Evolutionary conservation across 345 rosid genomes (phyloP).

Genomic region (Hibiscus syriacus): DNA sequence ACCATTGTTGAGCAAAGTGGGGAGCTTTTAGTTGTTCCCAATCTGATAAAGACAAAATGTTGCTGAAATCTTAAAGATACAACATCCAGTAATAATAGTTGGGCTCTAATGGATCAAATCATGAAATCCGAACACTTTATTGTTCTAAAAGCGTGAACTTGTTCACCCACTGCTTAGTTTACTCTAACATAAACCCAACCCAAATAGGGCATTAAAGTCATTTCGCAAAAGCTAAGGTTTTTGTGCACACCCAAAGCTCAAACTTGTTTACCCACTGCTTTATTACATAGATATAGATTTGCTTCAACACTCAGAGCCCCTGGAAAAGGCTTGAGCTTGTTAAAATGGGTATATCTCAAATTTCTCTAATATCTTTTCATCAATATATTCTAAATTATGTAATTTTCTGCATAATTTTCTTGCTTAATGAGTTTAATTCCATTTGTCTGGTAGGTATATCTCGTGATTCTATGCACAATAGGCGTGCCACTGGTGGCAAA

Average conservation of each 20-base stretch:
- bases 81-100: not conserved
- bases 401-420: too few relatives aligned
- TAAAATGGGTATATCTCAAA: constrained; percentile 33
- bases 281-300: constrained; percentile 2
- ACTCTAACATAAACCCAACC: not conserved
- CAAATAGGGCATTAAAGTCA: constrained; percentile 12
- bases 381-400: not conserved
- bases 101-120: not conserved
- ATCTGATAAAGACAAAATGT: not conserved
- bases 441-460: constrained; percentile 49
- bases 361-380: not conserved
- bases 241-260: constrained; percentile 3
- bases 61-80: not conserved
- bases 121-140: too few relatives aligned
- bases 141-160: too few relatives aligned
- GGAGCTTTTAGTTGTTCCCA: not conserved
- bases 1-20: not conserved
- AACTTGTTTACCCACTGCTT: too few relatives aligned
- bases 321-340: constrained; percentile 8
- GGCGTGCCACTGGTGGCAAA: too few relatives aligned
- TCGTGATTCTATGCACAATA: constrained; percentile 83
- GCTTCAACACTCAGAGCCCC: not conserved
- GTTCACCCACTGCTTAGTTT: too few relatives aligned
- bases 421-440: not conserved
- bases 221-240: constrained; percentile 27